These are phyloP conservation scores for Candida multigemmis DNA, from an alignment of 805 yeast genomes.

Conservation along the genomic window DNA sequence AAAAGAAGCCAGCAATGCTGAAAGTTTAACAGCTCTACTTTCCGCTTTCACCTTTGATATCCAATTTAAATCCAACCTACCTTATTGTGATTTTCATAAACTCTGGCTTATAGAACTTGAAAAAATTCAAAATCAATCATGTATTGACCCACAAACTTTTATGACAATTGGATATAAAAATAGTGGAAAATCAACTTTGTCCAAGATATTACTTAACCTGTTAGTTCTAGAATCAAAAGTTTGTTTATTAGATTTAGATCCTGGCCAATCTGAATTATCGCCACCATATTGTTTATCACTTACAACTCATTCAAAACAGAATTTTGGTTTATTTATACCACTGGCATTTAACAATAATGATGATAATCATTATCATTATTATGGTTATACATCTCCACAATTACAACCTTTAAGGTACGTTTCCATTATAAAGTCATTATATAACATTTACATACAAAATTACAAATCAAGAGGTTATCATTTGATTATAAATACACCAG, in stretches of 20 bases:
- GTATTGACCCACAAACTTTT: slow-evolving; percentile 11
- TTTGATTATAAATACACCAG: slow-evolving; percentile 71
- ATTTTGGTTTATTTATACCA: slow-evolving; percentile 20
- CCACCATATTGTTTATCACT: slow-evolving; percentile 64
- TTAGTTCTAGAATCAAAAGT: slow-evolving; percentile 25
- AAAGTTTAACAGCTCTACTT: too few species aligned
- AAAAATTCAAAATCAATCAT: slow-evolving; percentile 1
- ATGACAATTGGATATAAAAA: slow-evolving; percentile 60
- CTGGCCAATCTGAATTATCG: slow-evolving; percentile 80
- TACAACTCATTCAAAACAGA: slow-evolving; percentile 18
- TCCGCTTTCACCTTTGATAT: too few species aligned
- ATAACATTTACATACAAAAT: slow-evolving; percentile 14
- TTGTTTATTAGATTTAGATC: slow-evolving; percentile 68
- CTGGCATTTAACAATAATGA: slow-evolving; percentile 6
- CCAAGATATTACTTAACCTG: slow-evolving; percentile 44
- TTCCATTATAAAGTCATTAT: slow-evolving; percentile 29
- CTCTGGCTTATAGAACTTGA: slow-evolving; percentile 5
- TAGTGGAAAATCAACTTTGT: slow-evolving; percentile 74
- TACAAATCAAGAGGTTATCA: slow-evolving; percentile 16
- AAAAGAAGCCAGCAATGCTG: too few species aligned
- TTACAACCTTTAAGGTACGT: slow-evolving; percentile 54
- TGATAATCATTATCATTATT: slow-evolving; percentile 20
- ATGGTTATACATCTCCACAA: slow-evolving; percentile 65
- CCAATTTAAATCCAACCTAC: too few species aligned
- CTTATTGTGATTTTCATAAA: too few species aligned